Percentiles rank a stretch among this genome's conserved stretches.
These are phyloP conservation scores for Trametes cubensis DNA, from an alignment of 768 basidiomycete genomes.

Conservation along the genomic window DNA sequence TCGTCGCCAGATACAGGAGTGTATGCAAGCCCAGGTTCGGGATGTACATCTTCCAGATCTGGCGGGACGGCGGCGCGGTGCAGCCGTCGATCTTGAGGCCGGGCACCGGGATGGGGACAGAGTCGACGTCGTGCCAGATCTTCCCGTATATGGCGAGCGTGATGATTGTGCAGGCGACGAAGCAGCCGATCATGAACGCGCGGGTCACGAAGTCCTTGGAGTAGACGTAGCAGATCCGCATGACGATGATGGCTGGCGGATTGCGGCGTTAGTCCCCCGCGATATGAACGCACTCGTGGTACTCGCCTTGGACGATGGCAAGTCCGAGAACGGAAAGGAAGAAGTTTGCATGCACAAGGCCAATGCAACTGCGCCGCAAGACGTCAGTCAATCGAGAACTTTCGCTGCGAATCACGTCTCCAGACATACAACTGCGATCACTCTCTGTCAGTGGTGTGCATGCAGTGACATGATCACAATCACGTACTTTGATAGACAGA, in stretches of 20 bases:
- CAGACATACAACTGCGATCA: slow-evolving; percentile 2
- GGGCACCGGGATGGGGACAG: slow-evolving; percentile 7
- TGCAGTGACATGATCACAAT: not conserved
- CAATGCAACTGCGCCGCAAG: slow-evolving; percentile 9
- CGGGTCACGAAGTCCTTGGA: slow-evolving; percentile 17
- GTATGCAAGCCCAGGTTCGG: slow-evolving; percentile 27
- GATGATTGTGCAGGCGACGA: slow-evolving; percentile 12
- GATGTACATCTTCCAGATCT: slow-evolving; percentile 23
- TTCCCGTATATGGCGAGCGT: slow-evolving; percentile 6
- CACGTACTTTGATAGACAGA: slow-evolving; percentile 7
- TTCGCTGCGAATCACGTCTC: not conserved
- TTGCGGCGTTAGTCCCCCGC: no score
- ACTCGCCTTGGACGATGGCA: slow-evolving; percentile 22
- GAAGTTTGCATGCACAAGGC: slow-evolving; percentile 13
- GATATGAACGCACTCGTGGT: not conserved
- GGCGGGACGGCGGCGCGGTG: slow-evolving; percentile 21
- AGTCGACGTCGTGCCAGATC: slow-evolving; percentile 18
- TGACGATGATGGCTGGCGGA: slow-evolving; percentile 25
- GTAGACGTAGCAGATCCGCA: slow-evolving; percentile 29
- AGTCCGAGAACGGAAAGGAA: slow-evolving; percentile 16
- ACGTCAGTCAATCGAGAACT: not conserved
- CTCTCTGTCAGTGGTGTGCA: not conserved
- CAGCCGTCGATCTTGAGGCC: slow-evolving; percentile 20
- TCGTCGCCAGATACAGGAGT: slow-evolving; percentile 24
- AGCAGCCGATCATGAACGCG: slow-evolving; percentile 14